Base-by-base conservation (phyloP, 352 stramenopile genomes). In the Globisporangium iwayamae region DNA sequence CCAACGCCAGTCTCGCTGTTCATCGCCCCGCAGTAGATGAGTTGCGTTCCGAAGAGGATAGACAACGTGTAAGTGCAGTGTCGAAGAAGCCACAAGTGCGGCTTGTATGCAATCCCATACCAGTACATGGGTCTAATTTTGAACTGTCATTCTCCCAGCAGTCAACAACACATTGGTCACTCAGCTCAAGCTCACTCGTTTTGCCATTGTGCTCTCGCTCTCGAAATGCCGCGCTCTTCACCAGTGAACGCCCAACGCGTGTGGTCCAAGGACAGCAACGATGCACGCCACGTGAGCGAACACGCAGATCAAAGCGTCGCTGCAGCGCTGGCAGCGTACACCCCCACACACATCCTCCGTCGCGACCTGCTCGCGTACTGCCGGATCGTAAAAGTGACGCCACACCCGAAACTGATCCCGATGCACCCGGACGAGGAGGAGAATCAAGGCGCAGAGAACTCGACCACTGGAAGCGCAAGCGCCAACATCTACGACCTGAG, bases 341-440 rank as follows among this genome's bases (percentile, higher is more conserved):
- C 62, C 2, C 53, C 71, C 0, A 66, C 74, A 43, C 68, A 77
- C 41, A 69, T 60, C 32, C 88, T 93, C 53, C 82, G 83, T 3
- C 72, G 76, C 11, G 85, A 93, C 62, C 30, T 91, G 41, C 70
- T 91, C 4, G 71, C 72, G 48, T 91, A 86, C 65, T 91, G 77
- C 65, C 75, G 73, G 46, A 58, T 87, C 13, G 66, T 73, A 2
- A 65, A 75, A 34, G 67, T 91, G 45, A 76, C 81, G 3, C 82
- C 82, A 18, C 83, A 91, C 30, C 85, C 85, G 0, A 80, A 88
- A 55, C 64, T 93, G 14, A 71, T 89, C 20, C 79, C 83, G 22
- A 65, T 84, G 60, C 76, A 89, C 43, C 69, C 76, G 0, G 77
- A 90, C 50, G 77, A 89, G 52, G 77, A 90, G 60, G 83, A 91